phyloP scores from a whole-genome alignment of 768 basidiomycete genomes.

The Amanita subjunquillea region DNA sequence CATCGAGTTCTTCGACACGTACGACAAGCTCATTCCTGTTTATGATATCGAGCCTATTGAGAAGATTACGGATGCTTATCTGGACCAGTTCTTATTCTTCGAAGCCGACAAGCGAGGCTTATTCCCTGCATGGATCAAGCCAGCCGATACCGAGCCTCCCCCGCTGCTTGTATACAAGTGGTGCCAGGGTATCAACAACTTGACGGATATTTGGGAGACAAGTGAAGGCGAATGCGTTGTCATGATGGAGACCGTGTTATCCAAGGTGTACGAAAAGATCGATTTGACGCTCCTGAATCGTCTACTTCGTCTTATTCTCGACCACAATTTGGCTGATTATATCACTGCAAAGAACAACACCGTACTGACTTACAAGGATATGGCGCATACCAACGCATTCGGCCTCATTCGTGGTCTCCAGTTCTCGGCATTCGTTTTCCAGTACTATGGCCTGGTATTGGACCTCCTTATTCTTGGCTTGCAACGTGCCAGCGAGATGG shows the following conservation, averaged over 20 bases:
- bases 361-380: conserved; percentile 35
- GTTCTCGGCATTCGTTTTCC: conserved; percentile 99
- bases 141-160: conserved; percentile 93
- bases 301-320: conserved; percentile 88
- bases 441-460: conserved; percentile 93
- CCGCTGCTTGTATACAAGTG: conserved; percentile 98
- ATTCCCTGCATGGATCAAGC: conserved; percentile 99
- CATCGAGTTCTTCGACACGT: conserved; percentile 95
- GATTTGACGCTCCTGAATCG: conserved; percentile 94
- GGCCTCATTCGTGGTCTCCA: conserved; percentile 96
- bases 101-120: conserved; percentile 97
- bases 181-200: conserved; percentile 99
- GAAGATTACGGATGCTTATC: conserved; percentile 98
- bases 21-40: conserved; percentile 96
- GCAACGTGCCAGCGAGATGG: conserved; percentile 98
- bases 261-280: conserved; percentile 98
- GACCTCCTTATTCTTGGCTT: conserved; percentile 94
- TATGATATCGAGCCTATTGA: conserved; percentile 99
- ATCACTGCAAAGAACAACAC: conserved; percentile 99
- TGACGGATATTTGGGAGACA: conserved; percentile 98
- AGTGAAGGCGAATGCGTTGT: conserved; percentile 97
- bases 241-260: conserved; percentile 97
- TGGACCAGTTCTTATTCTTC: conserved; percentile 98
- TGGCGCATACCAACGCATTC: conserved; percentile 97
- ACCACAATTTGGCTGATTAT: conserved; percentile 98